Conservation (phyloP, 106 monocot species). For the Allium fistulosum region DNA sequence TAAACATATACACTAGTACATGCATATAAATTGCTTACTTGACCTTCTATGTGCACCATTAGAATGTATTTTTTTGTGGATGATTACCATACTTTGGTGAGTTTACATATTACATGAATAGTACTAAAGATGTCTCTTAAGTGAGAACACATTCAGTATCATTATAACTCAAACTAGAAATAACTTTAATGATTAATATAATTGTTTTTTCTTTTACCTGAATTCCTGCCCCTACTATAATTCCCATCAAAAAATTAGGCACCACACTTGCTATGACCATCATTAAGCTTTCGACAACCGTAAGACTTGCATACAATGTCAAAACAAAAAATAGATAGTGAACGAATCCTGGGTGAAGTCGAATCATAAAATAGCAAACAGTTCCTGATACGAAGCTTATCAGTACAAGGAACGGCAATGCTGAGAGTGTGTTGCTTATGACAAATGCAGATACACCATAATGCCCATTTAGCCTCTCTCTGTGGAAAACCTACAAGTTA, state of each 20-base stretch:
- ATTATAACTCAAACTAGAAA: too few species aligned
- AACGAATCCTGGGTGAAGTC: conserved; percentile 66
- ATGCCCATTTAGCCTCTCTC: conserved; percentile 88
- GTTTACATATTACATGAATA: too few species aligned
- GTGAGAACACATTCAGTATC: too few species aligned
- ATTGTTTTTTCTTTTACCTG: conserved; percentile 33
- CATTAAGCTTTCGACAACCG: conserved; percentile 89
- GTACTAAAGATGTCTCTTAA: too few species aligned
- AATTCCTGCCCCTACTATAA: conserved; percentile 77
- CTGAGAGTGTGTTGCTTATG: conserved; percentile 77
- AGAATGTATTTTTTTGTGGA: too few species aligned
- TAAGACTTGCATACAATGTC: conserved; percentile 64
- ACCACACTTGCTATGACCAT: conserved; percentile 85
- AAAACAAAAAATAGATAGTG: conserved; percentile 80
- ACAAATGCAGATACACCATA: conserved; percentile 82
- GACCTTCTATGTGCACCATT: too few species aligned
- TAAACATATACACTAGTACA: too few species aligned
- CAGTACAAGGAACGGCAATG: conserved; percentile 66
- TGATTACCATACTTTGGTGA: too few species aligned
- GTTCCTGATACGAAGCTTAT: conserved; percentile 73
- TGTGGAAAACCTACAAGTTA: conserved; percentile 68
- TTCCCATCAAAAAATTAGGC: conserved; percentile 89
- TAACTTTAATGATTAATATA: too few species aligned
- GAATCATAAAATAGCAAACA: conserved; percentile 84
- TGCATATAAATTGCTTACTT: too few species aligned